phyloP scores from a whole-genome alignment of 176 grass and related monocot species.

The Oryza meridionalis region DNA sequence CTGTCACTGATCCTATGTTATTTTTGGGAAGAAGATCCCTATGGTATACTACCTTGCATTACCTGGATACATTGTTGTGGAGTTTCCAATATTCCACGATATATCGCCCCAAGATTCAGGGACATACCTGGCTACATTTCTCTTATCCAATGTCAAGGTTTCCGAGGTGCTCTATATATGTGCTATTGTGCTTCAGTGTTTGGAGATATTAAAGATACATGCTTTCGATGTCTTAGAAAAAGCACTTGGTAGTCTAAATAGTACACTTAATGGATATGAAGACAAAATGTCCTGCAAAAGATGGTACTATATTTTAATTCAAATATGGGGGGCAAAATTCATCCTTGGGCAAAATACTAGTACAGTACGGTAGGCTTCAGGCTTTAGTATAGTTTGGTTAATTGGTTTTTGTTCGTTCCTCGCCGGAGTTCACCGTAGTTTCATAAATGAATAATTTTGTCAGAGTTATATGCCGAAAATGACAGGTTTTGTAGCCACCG shows the following conservation, averaged over 20 bases:
- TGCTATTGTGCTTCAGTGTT: neutral
- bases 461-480: neutral
- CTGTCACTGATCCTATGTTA: neutral
- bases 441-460: neutral
- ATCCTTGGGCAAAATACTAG: neutral
- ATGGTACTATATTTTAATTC: neutral
- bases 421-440: neutral
- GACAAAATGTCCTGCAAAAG: neutral
- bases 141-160: neutral
- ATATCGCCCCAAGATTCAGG: too few species aligned
- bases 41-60: neutral
- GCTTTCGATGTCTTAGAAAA: neutral
- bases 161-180: neutral
- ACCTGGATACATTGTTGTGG: neutral
- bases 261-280: slow-evolving; percentile 7
- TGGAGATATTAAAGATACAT: neutral
- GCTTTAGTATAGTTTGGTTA: neutral
- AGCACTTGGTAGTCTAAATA: too few species aligned
- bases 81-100: too few species aligned
- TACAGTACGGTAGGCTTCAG: neutral
- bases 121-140: neutral
- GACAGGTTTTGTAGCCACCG: neutral
- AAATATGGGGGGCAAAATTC: neutral
- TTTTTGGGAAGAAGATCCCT: too few species aligned
- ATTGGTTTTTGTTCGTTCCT: neutral